These are phyloP conservation scores for Bifiguratus adelaidae DNA, from an alignment of 192 early-diverging fungal genomes.

Conservation along the genomic window DNA sequence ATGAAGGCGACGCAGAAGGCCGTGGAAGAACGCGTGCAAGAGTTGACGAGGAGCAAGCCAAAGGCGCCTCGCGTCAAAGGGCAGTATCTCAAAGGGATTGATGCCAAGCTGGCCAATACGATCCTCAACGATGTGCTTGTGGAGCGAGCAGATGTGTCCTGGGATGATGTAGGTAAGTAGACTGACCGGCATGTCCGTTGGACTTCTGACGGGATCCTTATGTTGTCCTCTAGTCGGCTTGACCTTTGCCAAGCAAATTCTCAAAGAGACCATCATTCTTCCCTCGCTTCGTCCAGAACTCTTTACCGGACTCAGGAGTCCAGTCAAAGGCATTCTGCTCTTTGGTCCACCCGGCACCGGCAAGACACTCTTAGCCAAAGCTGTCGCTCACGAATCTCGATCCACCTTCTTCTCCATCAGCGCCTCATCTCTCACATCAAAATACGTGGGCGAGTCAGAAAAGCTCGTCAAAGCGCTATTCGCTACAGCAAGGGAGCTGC, in stretches of 20 bases:
- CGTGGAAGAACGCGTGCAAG: background rate
- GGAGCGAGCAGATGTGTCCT: slow-evolving; percentile 40
- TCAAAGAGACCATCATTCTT: slow-evolving; percentile 72
- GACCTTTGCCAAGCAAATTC: slow-evolving; percentile 65
- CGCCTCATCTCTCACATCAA: slow-evolving; percentile 82
- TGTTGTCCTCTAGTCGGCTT: slow-evolving; percentile 22
- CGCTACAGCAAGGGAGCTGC: slow-evolving; percentile 76
- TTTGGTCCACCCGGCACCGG: slow-evolving; percentile 88
- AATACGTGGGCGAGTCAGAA: slow-evolving; percentile 92
- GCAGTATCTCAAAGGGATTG: slow-evolving; percentile 22
- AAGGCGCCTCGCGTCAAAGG: no score
- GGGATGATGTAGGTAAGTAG: slow-evolving; percentile 76
- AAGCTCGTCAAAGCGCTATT: slow-evolving; percentile 90
- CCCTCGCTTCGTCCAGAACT: slow-evolving; percentile 49
- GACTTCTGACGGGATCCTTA: background rate
- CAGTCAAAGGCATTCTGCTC: slow-evolving; percentile 73
- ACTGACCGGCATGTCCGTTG: background rate
- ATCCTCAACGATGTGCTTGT: slow-evolving; percentile 56
- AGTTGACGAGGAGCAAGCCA: no score
- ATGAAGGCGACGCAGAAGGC: background rate
- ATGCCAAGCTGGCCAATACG: slow-evolving; percentile 25
- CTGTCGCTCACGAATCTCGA: slow-evolving; percentile 66
- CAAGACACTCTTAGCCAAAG: slow-evolving; percentile 85
- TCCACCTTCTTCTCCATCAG: slow-evolving; percentile 89
- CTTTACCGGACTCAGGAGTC: slow-evolving; percentile 73